These are phyloP conservation scores for Globisporangium barbulae DNA, from an alignment of 352 stramenopile species.

Conservation along the genomic window DNA sequence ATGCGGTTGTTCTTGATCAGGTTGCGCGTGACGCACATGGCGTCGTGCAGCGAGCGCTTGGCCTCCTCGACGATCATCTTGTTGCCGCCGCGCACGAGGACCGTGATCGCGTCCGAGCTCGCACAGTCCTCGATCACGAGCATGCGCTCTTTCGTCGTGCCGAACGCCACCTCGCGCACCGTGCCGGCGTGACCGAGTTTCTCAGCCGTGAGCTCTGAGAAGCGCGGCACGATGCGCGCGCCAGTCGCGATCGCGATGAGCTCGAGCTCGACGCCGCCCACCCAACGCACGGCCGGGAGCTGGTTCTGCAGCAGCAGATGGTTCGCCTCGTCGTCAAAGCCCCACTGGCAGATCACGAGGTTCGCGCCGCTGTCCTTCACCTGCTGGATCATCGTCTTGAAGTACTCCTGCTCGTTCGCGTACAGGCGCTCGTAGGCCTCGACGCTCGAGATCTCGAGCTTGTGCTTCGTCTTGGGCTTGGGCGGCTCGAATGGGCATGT, in stretches of 20 bases:
- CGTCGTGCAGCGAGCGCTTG: constrained; percentile 99
- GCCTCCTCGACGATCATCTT: constrained; percentile 99
- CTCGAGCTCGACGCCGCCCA: constrained; percentile 99
- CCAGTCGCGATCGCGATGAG: constrained; percentile 99
- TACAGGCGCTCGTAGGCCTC: constrained; percentile 98
- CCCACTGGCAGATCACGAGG: constrained; percentile 99
- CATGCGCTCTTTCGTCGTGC: constrained; percentile 98
- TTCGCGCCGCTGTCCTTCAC: constrained; percentile 99
- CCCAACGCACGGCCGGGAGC: constrained; percentile 97
- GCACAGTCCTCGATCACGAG: constrained; percentile 98
- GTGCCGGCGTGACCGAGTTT: constrained; percentile 95
- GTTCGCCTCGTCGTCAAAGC: constrained; percentile 99
- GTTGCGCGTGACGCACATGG: constrained; percentile 99
- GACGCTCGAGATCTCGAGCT: constrained; percentile 98
- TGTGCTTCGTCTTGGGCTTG: constrained; percentile 99
- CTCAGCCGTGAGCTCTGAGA: constrained; percentile 95
- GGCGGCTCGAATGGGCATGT: constrained; percentile 99
- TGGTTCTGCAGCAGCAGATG: constrained; percentile 98
- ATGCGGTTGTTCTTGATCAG: constrained; percentile 99
- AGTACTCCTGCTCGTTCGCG: constrained; percentile 98
- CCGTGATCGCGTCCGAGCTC: constrained; percentile 97
- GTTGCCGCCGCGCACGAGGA: constrained; percentile 98
- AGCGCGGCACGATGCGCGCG: constrained; percentile 97
- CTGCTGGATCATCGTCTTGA: constrained; percentile 98
- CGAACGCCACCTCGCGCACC: constrained; percentile 97